A percentile compares a stretch with the other conserved stretches of the same genome.
Evolutionary conservation across 306 rosid genomes (phyloP).

Genomic region (Quercus parvula): DNA sequence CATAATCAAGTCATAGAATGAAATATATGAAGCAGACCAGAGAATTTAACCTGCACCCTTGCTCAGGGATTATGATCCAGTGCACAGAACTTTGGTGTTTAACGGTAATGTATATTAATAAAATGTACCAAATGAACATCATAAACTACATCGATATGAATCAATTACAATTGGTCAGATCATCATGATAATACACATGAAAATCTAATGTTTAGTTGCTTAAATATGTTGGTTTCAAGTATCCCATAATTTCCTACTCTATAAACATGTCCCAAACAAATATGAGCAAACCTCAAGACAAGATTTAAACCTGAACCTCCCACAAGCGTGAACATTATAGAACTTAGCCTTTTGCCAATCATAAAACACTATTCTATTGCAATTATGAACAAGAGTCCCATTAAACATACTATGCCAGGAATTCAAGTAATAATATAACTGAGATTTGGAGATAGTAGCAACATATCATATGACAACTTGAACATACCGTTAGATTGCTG

Average conservation of each 20-base stretch:
- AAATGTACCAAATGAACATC: background rate
- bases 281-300: background rate
- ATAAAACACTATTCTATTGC: background rate
- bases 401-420: background rate
- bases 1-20: background rate
- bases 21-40: background rate
- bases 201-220: background rate
- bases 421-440: background rate
- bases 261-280: background rate
- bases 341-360: background rate
- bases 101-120: background rate
- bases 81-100: background rate
- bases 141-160: background rate
- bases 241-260: background rate
- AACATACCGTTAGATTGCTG: constrained; percentile 47
- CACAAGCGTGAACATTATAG: background rate
- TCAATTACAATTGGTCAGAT: background rate
- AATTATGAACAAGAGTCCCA: background rate
- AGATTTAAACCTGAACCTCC: background rate
- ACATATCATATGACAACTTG: constrained; percentile 1
- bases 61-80: background rate
- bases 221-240: background rate
- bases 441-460: background rate
- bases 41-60: background rate
- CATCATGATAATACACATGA: background rate